phyloP scores from a whole-genome alignment of 768 basidiomycete species.

The Kwoniella newhampshirensis region DNA sequence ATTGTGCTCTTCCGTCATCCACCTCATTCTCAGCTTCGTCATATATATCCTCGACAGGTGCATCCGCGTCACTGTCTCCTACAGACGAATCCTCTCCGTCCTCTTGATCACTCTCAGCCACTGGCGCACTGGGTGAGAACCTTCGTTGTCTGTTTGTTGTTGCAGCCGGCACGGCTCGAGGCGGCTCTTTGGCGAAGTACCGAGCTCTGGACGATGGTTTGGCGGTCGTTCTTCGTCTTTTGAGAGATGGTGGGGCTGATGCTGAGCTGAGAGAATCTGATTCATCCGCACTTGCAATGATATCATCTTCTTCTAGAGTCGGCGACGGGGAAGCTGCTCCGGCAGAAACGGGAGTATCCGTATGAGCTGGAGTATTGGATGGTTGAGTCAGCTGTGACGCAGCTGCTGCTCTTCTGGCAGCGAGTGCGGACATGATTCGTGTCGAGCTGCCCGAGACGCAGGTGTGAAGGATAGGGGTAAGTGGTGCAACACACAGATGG shows the following conservation, averaged over 20 bases:
- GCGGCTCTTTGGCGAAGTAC: not conserved
- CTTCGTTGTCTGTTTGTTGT: constrained; percentile 1
- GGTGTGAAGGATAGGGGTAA: too few species aligned
- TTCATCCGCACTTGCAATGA: not conserved
- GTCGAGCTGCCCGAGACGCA: too few species aligned
- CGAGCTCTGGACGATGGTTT: constrained; percentile 4
- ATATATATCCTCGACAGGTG: constrained; percentile 16
- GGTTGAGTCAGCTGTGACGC: constrained; percentile 12
- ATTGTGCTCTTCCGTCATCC: constrained; percentile 23
- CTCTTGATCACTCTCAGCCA: constrained; percentile 5
- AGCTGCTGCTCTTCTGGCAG: constrained; percentile 38
- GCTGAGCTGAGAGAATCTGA: not conserved
- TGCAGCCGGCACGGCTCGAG: not conserved
- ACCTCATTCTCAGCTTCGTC: constrained; percentile 13
- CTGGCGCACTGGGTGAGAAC: constrained; percentile 22
- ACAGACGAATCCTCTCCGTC: constrained; percentile 20
- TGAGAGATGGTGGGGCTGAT: constrained; percentile 6
- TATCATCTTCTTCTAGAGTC: not conserved
- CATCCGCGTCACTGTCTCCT: constrained; percentile 11
- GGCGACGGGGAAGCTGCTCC: constrained; percentile 1
- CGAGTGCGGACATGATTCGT: constrained; percentile 40
- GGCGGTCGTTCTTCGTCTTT: constrained; percentile 5
- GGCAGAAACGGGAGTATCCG: too few species aligned
- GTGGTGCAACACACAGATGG: too few species aligned
- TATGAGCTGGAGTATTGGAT: not conserved